Base-by-base conservation (phyloP, 805 yeast species). In the Wickerhamiella siamensis region DNA sequence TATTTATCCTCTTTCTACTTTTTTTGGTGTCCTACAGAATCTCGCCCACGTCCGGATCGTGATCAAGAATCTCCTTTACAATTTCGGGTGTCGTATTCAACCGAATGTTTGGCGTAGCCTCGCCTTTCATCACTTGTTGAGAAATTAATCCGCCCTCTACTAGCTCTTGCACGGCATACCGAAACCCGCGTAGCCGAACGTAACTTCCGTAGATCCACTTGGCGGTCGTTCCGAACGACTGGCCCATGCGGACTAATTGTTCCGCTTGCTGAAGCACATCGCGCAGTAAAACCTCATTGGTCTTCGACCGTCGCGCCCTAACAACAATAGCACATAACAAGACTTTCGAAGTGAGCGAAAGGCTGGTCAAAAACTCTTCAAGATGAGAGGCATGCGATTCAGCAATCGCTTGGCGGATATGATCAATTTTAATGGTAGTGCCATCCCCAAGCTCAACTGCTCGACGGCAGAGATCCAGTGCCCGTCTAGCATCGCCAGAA, bases 401-500 rank as follows among this genome's bases (percentile, higher is more conserved):
- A 48, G 72, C 70, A 31, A 83, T 77, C 0, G 95, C 95, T 49
- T 70, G 72, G 58, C 80, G 74, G 16, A 88, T 75, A 59, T 86
- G 94, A 9, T 52, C 68, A 73, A 43, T 24, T 17, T 36, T 37
- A 15, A 41, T 42, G 4, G 35, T 29, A n/a, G 37, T 40, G 3
- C 38, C 43, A 10, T 47, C 46, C 4, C 50, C 53, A 24, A 87
- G 67, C 55, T 84, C 95, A 5, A 87, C 79, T 0, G 96, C 95
- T 43, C 96, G 65, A 31, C 87, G 70, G 54, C 95, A 81, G 19
- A 91, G 81, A 43, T 80, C 80, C 42, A 91, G 65, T 0, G 95
- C 96, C 45, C 97, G 67, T 53, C 99, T 69, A 1, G 96, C 98
- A 65, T 91, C 99, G 44, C 99, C 98, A 57, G 93, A 82, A 2